Conservation (phyloP, 2,329 filamentous ascomycete species). For the Aspergillus neoniger region DNA sequence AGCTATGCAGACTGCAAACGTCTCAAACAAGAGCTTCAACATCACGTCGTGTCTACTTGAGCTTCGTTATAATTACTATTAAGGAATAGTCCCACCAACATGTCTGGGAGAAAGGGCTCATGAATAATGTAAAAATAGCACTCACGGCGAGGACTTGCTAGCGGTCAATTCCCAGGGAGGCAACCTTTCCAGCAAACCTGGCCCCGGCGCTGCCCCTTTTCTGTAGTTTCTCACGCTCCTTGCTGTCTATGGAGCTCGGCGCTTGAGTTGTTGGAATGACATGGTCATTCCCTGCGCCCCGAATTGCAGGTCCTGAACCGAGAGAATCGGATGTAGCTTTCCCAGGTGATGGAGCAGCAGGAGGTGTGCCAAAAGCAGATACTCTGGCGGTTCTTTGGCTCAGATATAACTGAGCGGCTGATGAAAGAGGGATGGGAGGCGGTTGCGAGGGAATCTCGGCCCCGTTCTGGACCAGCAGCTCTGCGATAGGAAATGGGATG, state of each 20-base stretch:
- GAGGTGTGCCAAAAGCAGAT: conserved; percentile 33
- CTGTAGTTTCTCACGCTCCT: conserved; percentile 70
- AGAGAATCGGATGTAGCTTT: conserved; percentile 57
- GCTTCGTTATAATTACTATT: conserved; percentile 27
- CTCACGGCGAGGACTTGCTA: conserved; percentile 22
- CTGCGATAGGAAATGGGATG: conserved; percentile 82
- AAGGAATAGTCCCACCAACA: conserved; percentile 1
- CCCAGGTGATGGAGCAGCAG: conserved; percentile 45
- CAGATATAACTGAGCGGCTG: conserved; percentile 78
- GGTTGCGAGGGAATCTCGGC: conserved; percentile 76
- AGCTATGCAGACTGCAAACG: conserved; percentile 11
- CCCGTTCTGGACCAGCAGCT: conserved; percentile 89
- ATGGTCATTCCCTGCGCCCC: conserved; percentile 28
- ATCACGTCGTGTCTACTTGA: conserved; percentile 18
- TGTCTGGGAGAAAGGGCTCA: conserved; percentile 12
- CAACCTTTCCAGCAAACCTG: conserved; percentile 58
- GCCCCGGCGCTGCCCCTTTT: conserved; percentile 80
- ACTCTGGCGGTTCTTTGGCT: conserved; percentile 65
- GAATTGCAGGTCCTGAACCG: conserved; percentile 61
- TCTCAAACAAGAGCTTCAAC: conserved; percentile 9
- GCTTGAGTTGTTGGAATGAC: conserved; percentile 29
- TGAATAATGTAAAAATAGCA: conserved; percentile 13
- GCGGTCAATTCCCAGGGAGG: conserved; percentile 46
- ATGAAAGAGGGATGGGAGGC: conserved; percentile 80
- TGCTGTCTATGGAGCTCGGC: conserved; percentile 35